Evolutionary conservation across 1,139 yeast species (phyloP), one percentile per base, ranked within the genome.

Genomic region (Pichia sp.): DNA sequence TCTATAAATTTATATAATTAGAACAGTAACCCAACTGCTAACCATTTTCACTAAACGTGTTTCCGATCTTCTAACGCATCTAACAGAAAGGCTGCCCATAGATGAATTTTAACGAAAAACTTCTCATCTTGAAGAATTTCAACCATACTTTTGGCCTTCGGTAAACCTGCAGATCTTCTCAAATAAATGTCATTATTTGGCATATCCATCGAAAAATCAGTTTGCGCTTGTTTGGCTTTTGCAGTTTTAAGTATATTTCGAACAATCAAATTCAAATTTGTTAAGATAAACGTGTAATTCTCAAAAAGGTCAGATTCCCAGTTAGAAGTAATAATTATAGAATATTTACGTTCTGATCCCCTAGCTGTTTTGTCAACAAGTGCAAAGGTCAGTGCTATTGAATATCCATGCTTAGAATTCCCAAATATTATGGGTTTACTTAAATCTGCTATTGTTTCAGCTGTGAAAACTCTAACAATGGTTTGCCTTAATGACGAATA

Each of bases 311-410:
- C 69, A 6, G 68, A 58, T 52, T 80, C 89, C 39, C 72, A 64
- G 54, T 82, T 87, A 22, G 80, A 68, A 3, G 82, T 70, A 28
- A 84, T 77, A 52, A 84, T 72, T 24, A 84, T 61, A 3, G 87
- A 73, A 56, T 84, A 86, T 47, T 85, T 74, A 46, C 95, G 66
- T 55, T 83, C 92, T 6, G 85, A 80, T 1, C 95, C 95, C 46
- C 95, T 70, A 0, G 95, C 90, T 43, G 78, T 75, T 25, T 71
- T 66, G 60, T 87, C 96, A 33, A 70, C 70, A 12, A 86, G 67
- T 56, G 82, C 82, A 65, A 87, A 85, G 6, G 82, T 76, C 47
- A 78, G 69, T 30, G 78, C 75, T 24, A 86, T 64, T 35, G 90
- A 80, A 52, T 80, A 77, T 0, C 95, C 95, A 51, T 79, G 73